A percentile compares a stretch with the other conserved stretches of the same genome.
These are phyloP conservation scores for Punctularia strigosozonata DNA, from an alignment of 768 basidiomycete species.

Conservation along the genomic window DNA sequence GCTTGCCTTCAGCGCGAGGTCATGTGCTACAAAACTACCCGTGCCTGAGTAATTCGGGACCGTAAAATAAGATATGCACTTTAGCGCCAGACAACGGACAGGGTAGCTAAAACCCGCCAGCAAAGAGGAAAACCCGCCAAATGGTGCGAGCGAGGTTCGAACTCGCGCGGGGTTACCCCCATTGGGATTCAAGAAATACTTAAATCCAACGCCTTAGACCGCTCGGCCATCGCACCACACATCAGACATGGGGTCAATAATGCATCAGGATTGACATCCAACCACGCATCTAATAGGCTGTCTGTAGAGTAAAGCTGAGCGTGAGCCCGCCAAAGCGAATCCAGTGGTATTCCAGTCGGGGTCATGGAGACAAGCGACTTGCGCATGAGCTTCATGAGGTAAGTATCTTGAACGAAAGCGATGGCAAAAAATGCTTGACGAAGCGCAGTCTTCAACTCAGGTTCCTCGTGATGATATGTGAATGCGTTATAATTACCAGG, in stretches of 20 bases:
- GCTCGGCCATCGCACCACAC: constrained; percentile 65
- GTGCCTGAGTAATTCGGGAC: not conserved
- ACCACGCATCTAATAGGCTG: not conserved
- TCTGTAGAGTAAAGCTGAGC: not conserved
- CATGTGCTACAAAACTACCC: not conserved
- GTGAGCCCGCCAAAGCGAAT: not conserved
- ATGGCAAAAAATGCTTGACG: no score
- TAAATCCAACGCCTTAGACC: constrained; percentile 92
- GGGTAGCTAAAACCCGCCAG: not conserved
- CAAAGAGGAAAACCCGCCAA: not conserved
- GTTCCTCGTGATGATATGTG: no score
- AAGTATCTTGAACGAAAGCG: not conserved
- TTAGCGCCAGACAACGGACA: not conserved
- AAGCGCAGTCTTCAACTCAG: no score
- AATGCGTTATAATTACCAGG: no score
- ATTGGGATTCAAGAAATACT: constrained; percentile 64
- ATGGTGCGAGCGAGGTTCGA: constrained; percentile 85
- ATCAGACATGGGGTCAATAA: not conserved
- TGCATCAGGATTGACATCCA: not conserved
- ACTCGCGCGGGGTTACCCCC: constrained; percentile 79
- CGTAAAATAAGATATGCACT: not conserved
- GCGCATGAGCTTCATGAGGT: not conserved
- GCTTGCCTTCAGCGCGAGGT: not conserved
- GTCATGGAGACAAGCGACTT: not conserved
- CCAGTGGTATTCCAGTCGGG: not conserved